Percentiles rank a stretch among this genome's conserved stretches.
phyloP scores from a whole-genome alignment of 148 eudicot genomes.

The Pouteria glomerata region DNA sequence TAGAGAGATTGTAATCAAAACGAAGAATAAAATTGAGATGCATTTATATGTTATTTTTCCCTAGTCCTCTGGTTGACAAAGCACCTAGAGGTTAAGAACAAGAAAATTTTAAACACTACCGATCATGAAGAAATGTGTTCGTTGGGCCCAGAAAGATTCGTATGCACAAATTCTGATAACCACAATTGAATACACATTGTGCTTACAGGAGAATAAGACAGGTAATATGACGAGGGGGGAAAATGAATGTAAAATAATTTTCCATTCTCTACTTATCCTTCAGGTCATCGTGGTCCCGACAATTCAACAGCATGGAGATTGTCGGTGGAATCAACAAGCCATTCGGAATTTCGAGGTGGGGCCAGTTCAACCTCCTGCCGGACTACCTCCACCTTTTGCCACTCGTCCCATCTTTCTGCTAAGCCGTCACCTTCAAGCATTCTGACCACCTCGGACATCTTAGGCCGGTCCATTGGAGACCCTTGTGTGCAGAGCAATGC shows the following conservation, averaged over 20 bases:
- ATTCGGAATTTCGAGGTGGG: constrained; percentile 29
- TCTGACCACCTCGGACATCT: constrained; percentile 59
- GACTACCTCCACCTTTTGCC: constrained; percentile 46
- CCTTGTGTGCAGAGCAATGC: constrained; percentile 48
- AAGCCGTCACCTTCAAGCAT: constrained; percentile 56
- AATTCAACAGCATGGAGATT: constrained; percentile 37
- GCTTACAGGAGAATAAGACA: not conserved
- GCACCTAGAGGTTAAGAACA: not conserved
- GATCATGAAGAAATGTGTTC: not conserved
- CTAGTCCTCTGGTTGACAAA: not conserved
- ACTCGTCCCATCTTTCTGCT: constrained; percentile 55
- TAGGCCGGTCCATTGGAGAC: constrained; percentile 48
- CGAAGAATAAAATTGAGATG: not conserved
- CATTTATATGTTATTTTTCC: not conserved
- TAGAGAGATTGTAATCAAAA: not conserved
- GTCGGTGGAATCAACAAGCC: constrained; percentile 37
- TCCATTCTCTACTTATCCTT: not conserved
- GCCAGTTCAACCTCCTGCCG: constrained; percentile 36
- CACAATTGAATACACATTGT: constrained; percentile 1
- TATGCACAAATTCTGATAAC: constrained; percentile 8
- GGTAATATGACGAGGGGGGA: not conserved
- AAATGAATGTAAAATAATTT: not conserved
- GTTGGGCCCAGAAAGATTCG: not conserved
- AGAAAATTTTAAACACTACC: not conserved
- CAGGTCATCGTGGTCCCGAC: constrained; percentile 34